phyloP scores from a whole-genome alignment of 164 flowering plant genomes.

The Santalum album region DNA sequence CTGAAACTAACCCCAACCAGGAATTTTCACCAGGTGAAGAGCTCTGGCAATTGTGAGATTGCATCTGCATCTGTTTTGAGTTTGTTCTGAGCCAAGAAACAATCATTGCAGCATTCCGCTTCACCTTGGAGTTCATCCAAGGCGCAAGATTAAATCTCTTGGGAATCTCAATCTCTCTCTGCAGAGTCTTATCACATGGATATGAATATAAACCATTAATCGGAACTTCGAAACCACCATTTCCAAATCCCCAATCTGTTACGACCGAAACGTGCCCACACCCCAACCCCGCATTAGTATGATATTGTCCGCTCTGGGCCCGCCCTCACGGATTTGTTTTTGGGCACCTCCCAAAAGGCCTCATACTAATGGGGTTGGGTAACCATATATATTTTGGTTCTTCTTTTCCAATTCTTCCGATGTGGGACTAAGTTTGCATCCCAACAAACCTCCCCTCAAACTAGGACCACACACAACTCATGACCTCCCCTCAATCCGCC shows the following conservation, averaged over 20 bases:
- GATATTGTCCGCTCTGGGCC: no score
- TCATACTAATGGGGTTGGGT: no score
- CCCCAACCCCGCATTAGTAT: no score
- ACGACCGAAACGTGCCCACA: no score
- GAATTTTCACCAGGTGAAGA: slow-evolving; percentile 22
- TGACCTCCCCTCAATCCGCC: no score
- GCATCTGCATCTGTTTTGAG: slow-evolving; percentile 41
- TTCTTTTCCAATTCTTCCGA: no score
- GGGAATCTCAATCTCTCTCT: slow-evolving; percentile 59
- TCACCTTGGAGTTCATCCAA: slow-evolving; percentile 63
- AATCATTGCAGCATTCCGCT: slow-evolving; percentile 69
- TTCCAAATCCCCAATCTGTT: slow-evolving; percentile 88
- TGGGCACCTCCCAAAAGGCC: no score
- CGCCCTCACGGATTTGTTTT: no score
- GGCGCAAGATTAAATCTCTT: slow-evolving; percentile 84
- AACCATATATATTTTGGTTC: no score
- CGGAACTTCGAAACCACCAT: slow-evolving; percentile 39
- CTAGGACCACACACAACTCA: no score
- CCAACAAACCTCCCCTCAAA: no score
- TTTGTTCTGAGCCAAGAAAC: slow-evolving; percentile 75
- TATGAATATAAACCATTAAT: slow-evolving; percentile 29
- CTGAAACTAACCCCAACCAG: slow-evolving; percentile 15
- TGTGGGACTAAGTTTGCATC: no score
- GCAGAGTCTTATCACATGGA: slow-evolving; percentile 29
- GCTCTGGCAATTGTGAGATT: slow-evolving; percentile 29